phyloP scores from a whole-genome alignment of 1,139 yeast species.

The Tardiomyces digboiensis region DNA sequence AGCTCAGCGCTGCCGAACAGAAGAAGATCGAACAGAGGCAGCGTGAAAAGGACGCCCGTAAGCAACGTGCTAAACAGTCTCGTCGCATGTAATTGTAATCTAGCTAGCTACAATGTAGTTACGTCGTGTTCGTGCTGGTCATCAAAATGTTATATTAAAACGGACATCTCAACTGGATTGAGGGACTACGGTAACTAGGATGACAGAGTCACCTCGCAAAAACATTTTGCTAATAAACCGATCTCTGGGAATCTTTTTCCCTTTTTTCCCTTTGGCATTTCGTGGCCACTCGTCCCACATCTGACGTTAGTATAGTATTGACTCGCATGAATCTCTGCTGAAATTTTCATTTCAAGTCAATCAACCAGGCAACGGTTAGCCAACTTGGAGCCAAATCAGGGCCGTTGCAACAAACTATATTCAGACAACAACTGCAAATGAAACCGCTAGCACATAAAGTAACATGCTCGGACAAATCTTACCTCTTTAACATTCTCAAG shows the following conservation, averaged over 20 bases:
- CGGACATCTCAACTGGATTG: not conserved
- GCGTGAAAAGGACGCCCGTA: slow-evolving; percentile 46
- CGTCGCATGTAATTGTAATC: slow-evolving; percentile 22
- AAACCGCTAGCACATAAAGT: too few species aligned
- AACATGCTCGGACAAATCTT: slow-evolving; percentile 21
- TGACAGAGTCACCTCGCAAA: slow-evolving; percentile 91
- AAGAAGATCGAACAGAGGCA: slow-evolving; percentile 68
- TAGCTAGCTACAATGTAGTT: not conserved
- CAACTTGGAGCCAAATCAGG: too few species aligned
- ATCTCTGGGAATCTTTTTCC: slow-evolving; percentile 64
- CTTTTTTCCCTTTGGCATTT: slow-evolving; percentile 59
- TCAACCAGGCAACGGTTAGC: too few species aligned
- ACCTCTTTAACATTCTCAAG: slow-evolving; percentile 81
- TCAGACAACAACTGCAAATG: too few species aligned
- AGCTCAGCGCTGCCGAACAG: slow-evolving; percentile 48
- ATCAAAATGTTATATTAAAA: not conserved
- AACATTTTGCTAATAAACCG: slow-evolving; percentile 85
- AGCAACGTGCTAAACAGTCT: slow-evolving; percentile 37
- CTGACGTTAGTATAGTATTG: slow-evolving; percentile 4
- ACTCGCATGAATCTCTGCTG: too few species aligned
- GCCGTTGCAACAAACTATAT: too few species aligned
- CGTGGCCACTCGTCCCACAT: slow-evolving; percentile 72
- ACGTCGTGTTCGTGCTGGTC: not conserved
- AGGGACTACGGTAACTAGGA: slow-evolving; percentile 38
- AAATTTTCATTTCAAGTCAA: too few species aligned